These are phyloP conservation scores for Trypanosoma cruzi DNA, from an alignment of 208 protist species.

Conservation along the genomic window DNA sequence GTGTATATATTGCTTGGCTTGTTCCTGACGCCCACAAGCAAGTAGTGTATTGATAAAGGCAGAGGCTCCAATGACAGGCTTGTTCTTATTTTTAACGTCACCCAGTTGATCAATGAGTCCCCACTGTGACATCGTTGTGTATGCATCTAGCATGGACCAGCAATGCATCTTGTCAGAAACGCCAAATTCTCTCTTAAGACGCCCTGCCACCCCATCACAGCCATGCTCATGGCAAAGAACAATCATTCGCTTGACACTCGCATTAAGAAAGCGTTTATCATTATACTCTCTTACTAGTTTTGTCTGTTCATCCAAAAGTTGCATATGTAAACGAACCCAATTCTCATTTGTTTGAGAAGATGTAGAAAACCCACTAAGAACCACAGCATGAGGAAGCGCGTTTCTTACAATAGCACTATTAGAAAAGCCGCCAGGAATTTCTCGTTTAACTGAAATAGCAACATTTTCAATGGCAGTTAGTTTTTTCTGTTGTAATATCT, in stretches of 20 bases:
- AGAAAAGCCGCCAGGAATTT: constrained; percentile 10
- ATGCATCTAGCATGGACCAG: constrained; percentile 70
- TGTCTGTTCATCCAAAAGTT: constrained; percentile 63
- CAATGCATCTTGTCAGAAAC: constrained; percentile 79
- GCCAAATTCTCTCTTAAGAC: constrained; percentile 58
- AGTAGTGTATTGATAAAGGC: constrained; percentile 63
- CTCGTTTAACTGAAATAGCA: constrained; percentile 27
- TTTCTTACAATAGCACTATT: constrained; percentile 11
- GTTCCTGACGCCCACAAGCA: constrained; percentile 48
- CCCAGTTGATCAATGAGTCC: constrained; percentile 69
- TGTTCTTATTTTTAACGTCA: constrained; percentile 35
- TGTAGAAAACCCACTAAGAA: constrained; percentile 20
- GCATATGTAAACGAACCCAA: constrained; percentile 31
- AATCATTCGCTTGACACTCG: constrained; percentile 63
- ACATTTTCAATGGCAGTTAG: constrained; percentile 43
- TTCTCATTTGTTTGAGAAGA: constrained; percentile 31
- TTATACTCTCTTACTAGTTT: constrained; percentile 61
- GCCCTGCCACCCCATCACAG: constrained; percentile 38
- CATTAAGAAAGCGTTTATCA: constrained; percentile 76
- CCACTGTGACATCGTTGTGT: constrained; percentile 63
- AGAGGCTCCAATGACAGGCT: constrained; percentile 49
- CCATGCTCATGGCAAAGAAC: constrained; percentile 65
- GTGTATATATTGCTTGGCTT: constrained; percentile 74
- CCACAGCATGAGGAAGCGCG: constrained; percentile 16
- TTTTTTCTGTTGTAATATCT: constrained; percentile 65